Evolutionary conservation across 192 early-diverging fungal genomes (phyloP), one percentile per base, ranked within the genome.

Genomic region (Phlyctochytrium planicorne): DNA sequence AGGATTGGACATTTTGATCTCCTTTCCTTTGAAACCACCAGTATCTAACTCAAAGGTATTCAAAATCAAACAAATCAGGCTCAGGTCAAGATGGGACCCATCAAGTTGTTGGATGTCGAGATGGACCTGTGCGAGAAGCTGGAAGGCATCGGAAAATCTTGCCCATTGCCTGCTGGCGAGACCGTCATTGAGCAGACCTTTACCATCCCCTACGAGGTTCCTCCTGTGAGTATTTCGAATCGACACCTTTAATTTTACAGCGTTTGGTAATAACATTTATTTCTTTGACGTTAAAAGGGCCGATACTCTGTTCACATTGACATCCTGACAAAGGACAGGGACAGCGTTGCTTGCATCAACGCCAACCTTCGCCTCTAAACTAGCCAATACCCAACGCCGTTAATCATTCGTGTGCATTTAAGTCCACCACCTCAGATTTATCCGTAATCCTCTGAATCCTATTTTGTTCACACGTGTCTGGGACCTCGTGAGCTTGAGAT

Each of bases 271-370:
- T 50, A 50, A 50, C n/a, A 50, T 50, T 50, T 50, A 10, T 50
- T 10, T 14, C 40, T n/a, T 50, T 50, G 40, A n/a, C n/a, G 40
- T 50, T 50, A 50, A 10, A n/a, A 50, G 40, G 40, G 40, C 10
- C 40, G 40, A 10, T 50, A 50, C 40, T 14, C 40, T n/a, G 40
- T n/a, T 50, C 40, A 50, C 40, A 50, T 50, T n/a, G 40, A 50
- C 40, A 10, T 50, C 10, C n/a, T 14, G 12, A 50, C 40, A 10
- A n/a, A 10, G 12, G 40, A 50, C 40, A 50, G n/a, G 40, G 12
- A 50, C 12, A 50, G 40, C 40, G n/a, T 50, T 50, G 40, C 40
- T n/a, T 50, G 40, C 40, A n/a, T 50, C n/a, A 50, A 50, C 40
- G 40, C 40, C 40, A 50, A 50, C 40, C 12, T 50, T 50, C 40